Evolutionary conservation across 345 rosid genomes (phyloP).

Genomic region (Mallotus nudiflorus): DNA sequence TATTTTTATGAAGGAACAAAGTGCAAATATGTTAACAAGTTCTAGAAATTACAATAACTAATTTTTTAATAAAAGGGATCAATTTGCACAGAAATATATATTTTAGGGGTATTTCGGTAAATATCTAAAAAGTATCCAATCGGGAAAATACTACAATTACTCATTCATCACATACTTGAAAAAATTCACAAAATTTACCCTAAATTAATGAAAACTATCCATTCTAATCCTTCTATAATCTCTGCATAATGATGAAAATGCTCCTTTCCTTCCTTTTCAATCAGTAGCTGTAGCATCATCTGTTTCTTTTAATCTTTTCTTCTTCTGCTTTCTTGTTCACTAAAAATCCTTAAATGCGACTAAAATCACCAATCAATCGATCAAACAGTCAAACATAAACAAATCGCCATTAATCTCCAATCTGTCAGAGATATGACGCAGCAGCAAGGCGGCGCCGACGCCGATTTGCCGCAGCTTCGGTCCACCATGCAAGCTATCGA

Average conservation of each 20-base stretch:
- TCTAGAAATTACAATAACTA: no score
- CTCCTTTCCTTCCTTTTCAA: background rate
- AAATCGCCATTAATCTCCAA: background rate
- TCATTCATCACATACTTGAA: no score
- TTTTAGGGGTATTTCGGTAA: no score
- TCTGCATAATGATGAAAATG: background rate
- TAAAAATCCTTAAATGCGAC: background rate
- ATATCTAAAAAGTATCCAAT: no score
- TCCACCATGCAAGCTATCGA: conserved; percentile 96
- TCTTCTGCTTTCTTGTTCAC: background rate
- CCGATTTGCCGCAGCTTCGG: conserved; percentile 68
- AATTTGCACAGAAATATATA: no score
- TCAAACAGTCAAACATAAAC: background rate
- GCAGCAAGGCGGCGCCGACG: conserved; percentile 24
- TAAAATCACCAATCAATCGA: background rate
- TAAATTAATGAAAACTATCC: no score
- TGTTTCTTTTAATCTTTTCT: background rate
- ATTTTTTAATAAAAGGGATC: no score
- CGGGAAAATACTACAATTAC: no score
- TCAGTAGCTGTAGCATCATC: background rate
- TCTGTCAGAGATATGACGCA: conserved; percentile 20
- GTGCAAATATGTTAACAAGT: no score
- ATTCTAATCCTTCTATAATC: no score
- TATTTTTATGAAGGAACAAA: no score
- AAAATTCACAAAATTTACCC: no score